Base-by-base conservation (phyloP, 2,329 filamentous ascomycete species). In the Colletotrichum sublineola region DNA sequence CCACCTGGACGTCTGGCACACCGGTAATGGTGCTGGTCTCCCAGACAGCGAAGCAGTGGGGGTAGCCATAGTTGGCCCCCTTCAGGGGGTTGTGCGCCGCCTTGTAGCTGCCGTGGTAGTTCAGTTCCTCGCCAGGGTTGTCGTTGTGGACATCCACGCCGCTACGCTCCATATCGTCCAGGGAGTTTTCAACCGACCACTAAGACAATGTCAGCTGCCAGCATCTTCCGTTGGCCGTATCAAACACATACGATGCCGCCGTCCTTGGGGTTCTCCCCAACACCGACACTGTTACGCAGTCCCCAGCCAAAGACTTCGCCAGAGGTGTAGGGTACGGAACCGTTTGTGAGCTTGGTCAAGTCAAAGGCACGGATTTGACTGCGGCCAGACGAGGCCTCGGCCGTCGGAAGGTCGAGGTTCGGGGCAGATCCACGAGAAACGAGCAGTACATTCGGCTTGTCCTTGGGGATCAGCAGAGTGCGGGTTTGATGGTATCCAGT, bases 61-160 rank as follows among this genome's bases (percentile, higher is more conserved):
- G 72, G 55, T 75, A 73, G 53, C 74, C 18, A 42, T 70, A 75
- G 55, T 75, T 79, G 71, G 86, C 76, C 5, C 73, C 75, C 11
- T 75, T 78, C 29, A 76, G 71, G 36, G 81, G 74, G n/a, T 84
- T 82, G 52, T 80, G 18, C 5, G 77, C 75, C 3, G 72, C 75
- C 33, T 40, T 78, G 67, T 93, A 82, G 72, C 86, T 87, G 9
- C 92, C 92, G 72, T 92, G 89, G 79, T 89, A 94, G 80, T 94
- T 94, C 79, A 95, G 81, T 80, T 94, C 91, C 78, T 94, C 93
- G 29, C 86, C 92, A 0, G 92, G 92, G 76, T 94, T 94, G 76
- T 93, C 85, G 72, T 88, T 80, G 75, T 92, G 90, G 57, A 94
- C 86, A 73, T 92, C 90, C 33, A 84, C 75, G 15, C 87, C 87